Base-by-base conservation (phyloP, 2,329 filamentous ascomycete genomes). In the Thelonectria blattea region DNA sequence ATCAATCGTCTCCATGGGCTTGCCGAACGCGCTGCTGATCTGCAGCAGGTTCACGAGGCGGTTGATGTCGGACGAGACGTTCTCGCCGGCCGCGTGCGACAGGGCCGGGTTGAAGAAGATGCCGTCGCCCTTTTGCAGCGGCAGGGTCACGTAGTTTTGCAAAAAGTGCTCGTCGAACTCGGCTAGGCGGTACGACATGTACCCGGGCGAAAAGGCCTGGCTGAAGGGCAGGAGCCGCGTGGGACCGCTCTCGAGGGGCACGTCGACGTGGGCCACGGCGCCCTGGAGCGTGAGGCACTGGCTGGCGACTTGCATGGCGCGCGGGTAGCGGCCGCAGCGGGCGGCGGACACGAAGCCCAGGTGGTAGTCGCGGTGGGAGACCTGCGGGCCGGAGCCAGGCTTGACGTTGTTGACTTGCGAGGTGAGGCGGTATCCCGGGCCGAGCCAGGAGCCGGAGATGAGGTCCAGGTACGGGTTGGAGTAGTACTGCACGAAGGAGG, bases 31-130 rank as follows among this genome's bases (percentile, higher is more conserved):
- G 61, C 81, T 83, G 63, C 83, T 87, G 30, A 88, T 79, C 71
- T 89, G 87, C 37, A 89, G 65, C 10, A 89, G 71, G 68, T 89
- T 89, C n/a, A 85, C 86, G 30, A 80, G 81, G 1, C 87, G 79
- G 22, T 83, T 71, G 24, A 88, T 76, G 9, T 71, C 69, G 2
- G 75, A 78, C 7, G 75, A 77, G 15, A 72, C 67, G 66, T 89
- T 89, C 63, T 81, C 79, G 0, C 87, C 87, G 0, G 87, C 87
- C 1, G 86, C 86, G 68, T 89, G 86, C 62, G 88, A 85, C 0
- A 89, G 73, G 1, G 83, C 86, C 0, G 86, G 86, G 57, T 85
- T 88, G 73, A 89, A 89, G 70, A 88, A 89, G 0, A 89, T 65
- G 0, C 84, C 87, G 65, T 89, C 86, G 0, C 87, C 86, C 43